phyloP scores from a whole-genome alignment of 2,329 filamentous ascomycete species.

The Laburnicola sp. region DNA sequence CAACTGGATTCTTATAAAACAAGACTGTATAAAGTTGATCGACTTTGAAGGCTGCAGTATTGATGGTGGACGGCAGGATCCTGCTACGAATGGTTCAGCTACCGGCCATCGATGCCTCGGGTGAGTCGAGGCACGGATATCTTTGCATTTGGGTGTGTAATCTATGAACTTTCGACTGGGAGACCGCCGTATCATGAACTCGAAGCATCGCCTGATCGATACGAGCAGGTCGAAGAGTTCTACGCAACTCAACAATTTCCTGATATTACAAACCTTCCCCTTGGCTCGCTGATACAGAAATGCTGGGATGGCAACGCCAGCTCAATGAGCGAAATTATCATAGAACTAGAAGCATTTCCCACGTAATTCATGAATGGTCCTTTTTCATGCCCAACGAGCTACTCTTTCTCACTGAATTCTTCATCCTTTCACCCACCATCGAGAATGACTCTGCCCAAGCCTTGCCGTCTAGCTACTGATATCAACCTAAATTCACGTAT shows the following conservation, averaged over 20 bases:
- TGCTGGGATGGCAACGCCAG: neutral
- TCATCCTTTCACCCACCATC: neutral
- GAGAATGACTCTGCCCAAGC: neutral
- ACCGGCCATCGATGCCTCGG: slow-evolving; percentile 5
- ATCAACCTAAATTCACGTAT: no score
- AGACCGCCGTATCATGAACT: slow-evolving; percentile 9
- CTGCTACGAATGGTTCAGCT: slow-evolving; percentile 13
- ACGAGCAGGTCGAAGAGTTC: slow-evolving; percentile 6
- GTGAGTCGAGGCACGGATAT: slow-evolving; percentile 8
- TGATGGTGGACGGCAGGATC: slow-evolving; percentile 7
- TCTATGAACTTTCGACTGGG: slow-evolving; percentile 8
- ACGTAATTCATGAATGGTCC: neutral
- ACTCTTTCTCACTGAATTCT: neutral
- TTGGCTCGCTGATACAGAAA: neutral
- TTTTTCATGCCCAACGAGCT: neutral
- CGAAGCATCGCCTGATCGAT: slow-evolving; percentile 4
- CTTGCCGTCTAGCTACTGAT: neutral
- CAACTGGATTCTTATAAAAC: no score
- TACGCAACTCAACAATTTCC: slow-evolving; percentile 5
- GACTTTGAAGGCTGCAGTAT: slow-evolving; percentile 12
- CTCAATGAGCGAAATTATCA: neutral
- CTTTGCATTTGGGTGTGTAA: slow-evolving; percentile 10
- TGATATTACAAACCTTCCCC: neutral
- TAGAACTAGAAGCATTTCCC: neutral
- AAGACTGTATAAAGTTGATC: no score